Base-by-base conservation (phyloP, 1,284 basidiomycete genomes). In the Cryptococcus jaspeensis region DNA sequence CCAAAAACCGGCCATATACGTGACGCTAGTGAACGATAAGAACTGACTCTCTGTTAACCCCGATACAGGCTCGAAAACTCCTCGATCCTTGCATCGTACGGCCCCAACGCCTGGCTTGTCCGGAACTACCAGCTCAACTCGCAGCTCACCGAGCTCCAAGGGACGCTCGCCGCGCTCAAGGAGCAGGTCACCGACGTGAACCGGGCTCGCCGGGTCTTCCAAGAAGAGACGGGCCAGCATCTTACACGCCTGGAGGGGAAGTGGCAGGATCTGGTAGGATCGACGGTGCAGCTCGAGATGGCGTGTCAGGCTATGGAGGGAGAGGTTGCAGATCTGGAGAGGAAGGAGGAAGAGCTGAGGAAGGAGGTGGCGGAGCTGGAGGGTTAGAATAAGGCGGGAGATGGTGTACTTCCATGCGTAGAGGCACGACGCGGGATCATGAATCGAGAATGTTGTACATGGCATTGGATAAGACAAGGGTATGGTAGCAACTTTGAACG, bases 21-120 rank as follows among this genome's bases (percentile, higher is more conserved):
- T 46, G 22, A 46, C 5, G 11, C 23, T 18, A 12, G 12, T 40
- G 22, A 6, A 6, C 15, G 32, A 20, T 23, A 20, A 15, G 23
- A 41, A 6, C 46, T 40, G 45, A 18, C 12, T 59, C 28, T 22
- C 45, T 57, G 4, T 48, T 60, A 52, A 56, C 15, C 37, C 20
- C 47, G 28, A 32, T 32, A 32, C 61, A 92, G 90, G 63, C 85
- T 90, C 65, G 87, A 87, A 41, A 98, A 98, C 79, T 79, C 94
- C 41, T 84, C 87, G 8, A 80, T 99, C 20, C 78, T 97, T 41
- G 87, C 91, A 72, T 86, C 85, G 43, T 94, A 95, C 73, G 96
- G 92, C 1, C 80, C 88, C 12, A 96, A 97, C 79, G 87, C 88
- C 11, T 96, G 91, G 89, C 84, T 88, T 62, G 86, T 95, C 74